Percentiles rank a stretch among this genome's conserved stretches.
Conservation (phyloP, 768 basidiomycete species). For the Terana coerulea region DNA sequence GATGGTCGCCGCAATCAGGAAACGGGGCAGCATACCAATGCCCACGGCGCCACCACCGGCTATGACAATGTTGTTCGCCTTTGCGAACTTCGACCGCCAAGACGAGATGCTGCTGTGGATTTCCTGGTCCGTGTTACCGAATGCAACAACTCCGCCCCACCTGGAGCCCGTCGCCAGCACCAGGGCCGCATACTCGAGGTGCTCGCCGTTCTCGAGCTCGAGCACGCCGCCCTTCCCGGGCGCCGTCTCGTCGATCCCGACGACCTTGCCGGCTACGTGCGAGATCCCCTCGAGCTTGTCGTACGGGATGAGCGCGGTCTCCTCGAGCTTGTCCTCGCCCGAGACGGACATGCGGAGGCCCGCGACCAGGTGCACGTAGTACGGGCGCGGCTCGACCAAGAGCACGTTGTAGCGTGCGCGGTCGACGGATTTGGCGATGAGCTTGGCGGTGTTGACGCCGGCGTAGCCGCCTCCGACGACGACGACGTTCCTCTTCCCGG, state of each 20-base stretch:
- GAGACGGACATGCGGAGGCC: slow-evolving; percentile 51
- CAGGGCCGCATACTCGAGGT: slow-evolving; percentile 48
- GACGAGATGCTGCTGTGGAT: slow-evolving; percentile 17
- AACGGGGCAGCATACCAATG: slow-evolving; percentile 32
- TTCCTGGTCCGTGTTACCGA: slow-evolving; percentile 36
- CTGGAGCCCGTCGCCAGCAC: slow-evolving; percentile 55
- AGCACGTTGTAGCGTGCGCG: slow-evolving; percentile 44
- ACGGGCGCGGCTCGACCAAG: slow-evolving; percentile 51
- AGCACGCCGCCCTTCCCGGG: slow-evolving; percentile 41
- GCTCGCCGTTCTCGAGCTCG: slow-evolving; percentile 46
- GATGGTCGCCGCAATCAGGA: neutral
- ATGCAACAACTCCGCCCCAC: slow-evolving; percentile 46
- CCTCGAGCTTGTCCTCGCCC: slow-evolving; percentile 37
- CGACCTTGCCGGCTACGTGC: slow-evolving; percentile 31
- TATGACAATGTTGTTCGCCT: slow-evolving; percentile 30
- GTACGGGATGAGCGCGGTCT: slow-evolving; percentile 45
- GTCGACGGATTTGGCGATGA: slow-evolving; percentile 49
- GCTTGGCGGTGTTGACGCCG: slow-evolving; percentile 41
- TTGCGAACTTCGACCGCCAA: slow-evolving; percentile 29
- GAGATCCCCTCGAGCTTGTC: slow-evolving; percentile 47
- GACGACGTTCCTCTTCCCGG: slow-evolving; percentile 32
- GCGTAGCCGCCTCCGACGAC: slow-evolving; percentile 58
- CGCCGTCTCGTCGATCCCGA: slow-evolving; percentile 30
- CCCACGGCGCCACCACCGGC: slow-evolving; percentile 37
- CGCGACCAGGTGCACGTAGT: slow-evolving; percentile 45